These are phyloP conservation scores for Teunomyces funiuensis DNA, from an alignment of 805 yeast genomes.

Conservation along the genomic window DNA sequence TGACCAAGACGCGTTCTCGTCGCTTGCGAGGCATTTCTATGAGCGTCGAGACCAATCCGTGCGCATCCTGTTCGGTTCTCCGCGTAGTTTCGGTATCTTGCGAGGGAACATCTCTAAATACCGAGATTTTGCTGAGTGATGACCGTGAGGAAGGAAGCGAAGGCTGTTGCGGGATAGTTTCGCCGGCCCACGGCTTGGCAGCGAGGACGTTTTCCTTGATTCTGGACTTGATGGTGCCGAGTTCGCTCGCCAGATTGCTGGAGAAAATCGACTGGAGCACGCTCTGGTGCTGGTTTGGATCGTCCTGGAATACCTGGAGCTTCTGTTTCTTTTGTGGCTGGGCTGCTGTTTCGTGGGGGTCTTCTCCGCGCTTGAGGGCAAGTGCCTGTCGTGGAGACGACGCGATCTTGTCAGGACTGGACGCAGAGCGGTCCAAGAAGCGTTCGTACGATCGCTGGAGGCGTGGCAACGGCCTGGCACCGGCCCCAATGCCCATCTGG, in stretches of 20 bases:
- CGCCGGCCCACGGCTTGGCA: constrained; percentile 65
- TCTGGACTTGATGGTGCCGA: constrained; percentile 50
- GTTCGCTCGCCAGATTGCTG: constrained; percentile 24
- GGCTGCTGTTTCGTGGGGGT: constrained; percentile 15
- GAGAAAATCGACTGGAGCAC: constrained; percentile 24
- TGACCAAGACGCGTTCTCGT: constrained; percentile 58
- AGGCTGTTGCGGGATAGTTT: constrained; percentile 47
- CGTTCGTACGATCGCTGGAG: constrained; percentile 37
- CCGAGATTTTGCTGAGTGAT: constrained; percentile 29
- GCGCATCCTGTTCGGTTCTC: constrained; percentile 5
- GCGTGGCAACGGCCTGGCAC: constrained; percentile 63
- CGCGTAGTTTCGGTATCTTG: constrained; percentile 8
- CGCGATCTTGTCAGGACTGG: constrained; percentile 11
- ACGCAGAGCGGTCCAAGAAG: constrained; percentile 40
- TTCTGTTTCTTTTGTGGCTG: constrained; percentile 24
- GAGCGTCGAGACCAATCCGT: constrained; percentile 46
- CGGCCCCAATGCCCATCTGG: constrained; percentile 52
- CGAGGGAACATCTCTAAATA: constrained; percentile 24
- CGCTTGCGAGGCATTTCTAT: constrained; percentile 57
- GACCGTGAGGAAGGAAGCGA: constrained; percentile 14
- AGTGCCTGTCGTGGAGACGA: constrained; percentile 28
- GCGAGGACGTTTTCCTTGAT: constrained; percentile 62
- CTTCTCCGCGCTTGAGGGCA: constrained; percentile 37
- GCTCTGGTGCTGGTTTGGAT: constrained; percentile 12
- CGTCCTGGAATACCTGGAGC: constrained; percentile 45